Base-by-base conservation (phyloP, 2,329 filamentous ascomycete species). In the Fonsecaea pedrosoi region DNA sequence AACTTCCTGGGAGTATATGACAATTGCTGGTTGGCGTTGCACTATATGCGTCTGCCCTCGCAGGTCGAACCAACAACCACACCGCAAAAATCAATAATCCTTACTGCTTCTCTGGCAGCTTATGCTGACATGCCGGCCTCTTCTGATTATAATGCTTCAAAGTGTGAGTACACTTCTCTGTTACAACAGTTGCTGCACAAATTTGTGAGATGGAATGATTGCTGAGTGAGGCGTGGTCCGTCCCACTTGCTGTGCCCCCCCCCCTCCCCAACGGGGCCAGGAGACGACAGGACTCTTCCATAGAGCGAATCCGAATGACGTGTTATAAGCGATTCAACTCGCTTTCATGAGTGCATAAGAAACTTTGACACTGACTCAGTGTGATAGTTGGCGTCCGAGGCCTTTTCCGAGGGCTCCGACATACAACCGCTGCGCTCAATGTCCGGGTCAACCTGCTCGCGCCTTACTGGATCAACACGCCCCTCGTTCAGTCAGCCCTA, bases 1-100 rank as follows among this genome's bases (percentile, higher is more conserved):
- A 75, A 75, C 54, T 60, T 76, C 7, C 72, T 61, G 4, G 76
- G 72, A 4, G 65, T 72, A 4, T 76, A 72, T 60, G 75, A 74
- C 66, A 53, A 53, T 48, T 60, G 58, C 71, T 72, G 10, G 66
- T 71, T 21, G 67, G 73, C 53, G 71, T 77, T 15, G 75, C 76
- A 2, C 62, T 76, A 18, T 70, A 68, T 77, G 76, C 70, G 72
- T 73, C 60, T 56, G 42, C 34, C 62, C 57, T 18, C 64, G 8
- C 25, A 63, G 38, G 53, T 48, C 10, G 53, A 54, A 12, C 21
- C 40, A 30, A 9, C 48, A n/a, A 37, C 30, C 6, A 30, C 38
- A 35, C 30, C n/a, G 59, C n/a, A 21, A 37, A 38, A 60, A 37
- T 18, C 38, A 38, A n/a, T 21, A 18, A 55, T 54, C n/a, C 35